Percentiles rank a stretch among this genome's conserved stretches.
Evolutionary conservation across 176 grass and related monocot species (phyloP).

Genomic region (Ananas comosus): DNA sequence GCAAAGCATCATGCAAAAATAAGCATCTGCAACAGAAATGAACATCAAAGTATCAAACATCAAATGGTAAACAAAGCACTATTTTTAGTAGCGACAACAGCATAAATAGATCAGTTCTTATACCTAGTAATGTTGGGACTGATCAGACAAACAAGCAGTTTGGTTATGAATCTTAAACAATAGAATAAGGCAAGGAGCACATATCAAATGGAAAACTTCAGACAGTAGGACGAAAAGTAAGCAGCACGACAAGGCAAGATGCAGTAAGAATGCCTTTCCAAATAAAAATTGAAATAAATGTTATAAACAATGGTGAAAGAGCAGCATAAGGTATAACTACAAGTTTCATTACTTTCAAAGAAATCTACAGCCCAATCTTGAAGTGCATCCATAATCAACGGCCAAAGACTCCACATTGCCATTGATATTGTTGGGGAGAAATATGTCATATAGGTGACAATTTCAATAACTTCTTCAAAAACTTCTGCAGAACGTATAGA

Average conservation of each 20-base stretch:
- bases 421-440: constrained; percentile 81
- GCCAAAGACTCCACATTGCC: constrained; percentile 90
- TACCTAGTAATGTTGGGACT: too few species aligned
- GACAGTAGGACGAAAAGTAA: too few species aligned
- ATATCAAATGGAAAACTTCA: too few species aligned
- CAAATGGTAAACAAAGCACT: not conserved
- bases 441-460: constrained; percentile 83
- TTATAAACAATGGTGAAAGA: not conserved
- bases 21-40: constrained; percentile 29
- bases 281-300: not conserved
- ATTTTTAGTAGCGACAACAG: too few species aligned
- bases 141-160: too few species aligned
- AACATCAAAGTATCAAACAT: constrained; percentile 20
- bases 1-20: too few species aligned
- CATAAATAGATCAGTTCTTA: not conserved
- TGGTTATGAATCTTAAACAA: too few species aligned
- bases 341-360: constrained; percentile 62
- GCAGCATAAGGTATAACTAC: not conserved
- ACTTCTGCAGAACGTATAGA: constrained; percentile 45
- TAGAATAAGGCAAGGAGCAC: too few species aligned
- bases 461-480: constrained; percentile 89
- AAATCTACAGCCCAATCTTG: constrained; percentile 86
- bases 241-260: too few species aligned
- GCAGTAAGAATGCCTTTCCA: too few species aligned
- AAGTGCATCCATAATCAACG: constrained; percentile 71